Evolutionary conservation across 2,329 filamentous ascomycete genomes (phyloP).

Genomic region (Falciphora oryzae): DNA sequence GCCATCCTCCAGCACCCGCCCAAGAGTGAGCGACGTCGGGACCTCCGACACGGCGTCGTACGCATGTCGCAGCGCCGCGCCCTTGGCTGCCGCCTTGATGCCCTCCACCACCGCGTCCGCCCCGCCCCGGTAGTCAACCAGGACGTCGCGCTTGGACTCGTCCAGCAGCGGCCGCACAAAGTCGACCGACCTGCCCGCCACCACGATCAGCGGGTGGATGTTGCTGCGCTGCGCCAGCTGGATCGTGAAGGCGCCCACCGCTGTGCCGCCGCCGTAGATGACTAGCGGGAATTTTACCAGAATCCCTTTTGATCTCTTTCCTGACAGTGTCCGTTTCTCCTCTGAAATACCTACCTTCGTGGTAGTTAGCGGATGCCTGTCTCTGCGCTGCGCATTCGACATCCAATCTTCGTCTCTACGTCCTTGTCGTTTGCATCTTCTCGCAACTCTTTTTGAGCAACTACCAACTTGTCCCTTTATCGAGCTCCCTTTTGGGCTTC

Average conservation of each 20-base stretch:
- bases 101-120: slow-evolving; percentile 42
- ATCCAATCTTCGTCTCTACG: too few relatives aligned
- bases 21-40: slow-evolving; percentile 33
- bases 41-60: slow-evolving; percentile 52
- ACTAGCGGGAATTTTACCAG: slow-evolving; percentile 35
- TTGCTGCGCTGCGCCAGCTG: slow-evolving; percentile 32
- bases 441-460: too few relatives aligned
- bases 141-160: slow-evolving; percentile 44
- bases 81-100: slow-evolving; percentile 37
- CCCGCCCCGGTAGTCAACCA: slow-evolving; percentile 57
- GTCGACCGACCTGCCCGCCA: slow-evolving; percentile 46
- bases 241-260: slow-evolving; percentile 10
- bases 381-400: too few relatives aligned
- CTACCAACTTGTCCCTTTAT: too few relatives aligned
- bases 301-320: too few relatives aligned
- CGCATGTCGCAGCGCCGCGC: slow-evolving; percentile 40
- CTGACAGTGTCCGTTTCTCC: too few relatives aligned
- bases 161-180: slow-evolving; percentile 50
- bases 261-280: slow-evolving; percentile 46
- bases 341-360: too few relatives aligned
- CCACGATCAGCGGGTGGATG: slow-evolving; percentile 56
- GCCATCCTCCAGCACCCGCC: slow-evolving; percentile 33
- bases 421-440: too few relatives aligned
- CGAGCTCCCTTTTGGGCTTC: too few relatives aligned
- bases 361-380: too few relatives aligned